A percentile compares a stretch with the other conserved stretches of the same genome.
Conservation (phyloP, 495 filamentous ascomycete genomes). For the Penicillium herquei region DNA sequence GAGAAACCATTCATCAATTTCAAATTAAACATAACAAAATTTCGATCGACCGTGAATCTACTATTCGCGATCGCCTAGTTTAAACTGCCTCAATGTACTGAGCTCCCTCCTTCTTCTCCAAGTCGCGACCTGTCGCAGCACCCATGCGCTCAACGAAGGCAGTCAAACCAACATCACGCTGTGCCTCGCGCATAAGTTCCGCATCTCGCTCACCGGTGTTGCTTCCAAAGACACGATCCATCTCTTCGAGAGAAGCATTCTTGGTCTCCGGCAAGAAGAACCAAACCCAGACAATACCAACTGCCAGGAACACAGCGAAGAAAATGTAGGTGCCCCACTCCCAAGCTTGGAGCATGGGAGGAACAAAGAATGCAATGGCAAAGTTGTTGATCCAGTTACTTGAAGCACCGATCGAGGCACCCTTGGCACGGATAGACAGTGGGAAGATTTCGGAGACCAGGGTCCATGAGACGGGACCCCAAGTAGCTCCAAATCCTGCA, state of each 20-base stretch:
- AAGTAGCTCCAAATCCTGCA: conserved; percentile 64
- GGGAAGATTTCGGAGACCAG: conserved; percentile 42
- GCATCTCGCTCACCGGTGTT: conserved; percentile 36
- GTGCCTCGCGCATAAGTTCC: conserved; percentile 27
- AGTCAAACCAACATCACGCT: conserved; percentile 28
- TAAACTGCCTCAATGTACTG: conserved; percentile 26
- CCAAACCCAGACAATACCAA: conserved; percentile 43
- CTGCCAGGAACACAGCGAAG: conserved; percentile 34
- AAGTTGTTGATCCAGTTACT: conserved; percentile 53
- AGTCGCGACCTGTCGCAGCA: conserved; percentile 9
- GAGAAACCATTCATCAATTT: no score
- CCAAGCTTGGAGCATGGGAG: conserved; percentile 44
- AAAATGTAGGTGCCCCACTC: conserved; percentile 51
- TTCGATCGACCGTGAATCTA: no score
- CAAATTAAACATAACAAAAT: no score
- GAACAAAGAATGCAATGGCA: conserved; percentile 47
- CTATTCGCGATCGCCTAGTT: not conserved
- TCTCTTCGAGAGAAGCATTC: conserved; percentile 66
- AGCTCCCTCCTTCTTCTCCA: conserved; percentile 20
- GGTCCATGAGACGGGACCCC: conserved; percentile 41
- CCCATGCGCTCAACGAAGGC: conserved; percentile 24
- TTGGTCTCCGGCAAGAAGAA: conserved; percentile 57
- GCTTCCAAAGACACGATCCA: conserved; percentile 49
- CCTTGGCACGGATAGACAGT: conserved; percentile 44
- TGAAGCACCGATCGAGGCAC: conserved; percentile 39